Percentiles rank a stretch among this genome's conserved stretches.
Conservation (phyloP, 2,329 filamentous ascomycete species). For the Alternaria brassicicola region DNA sequence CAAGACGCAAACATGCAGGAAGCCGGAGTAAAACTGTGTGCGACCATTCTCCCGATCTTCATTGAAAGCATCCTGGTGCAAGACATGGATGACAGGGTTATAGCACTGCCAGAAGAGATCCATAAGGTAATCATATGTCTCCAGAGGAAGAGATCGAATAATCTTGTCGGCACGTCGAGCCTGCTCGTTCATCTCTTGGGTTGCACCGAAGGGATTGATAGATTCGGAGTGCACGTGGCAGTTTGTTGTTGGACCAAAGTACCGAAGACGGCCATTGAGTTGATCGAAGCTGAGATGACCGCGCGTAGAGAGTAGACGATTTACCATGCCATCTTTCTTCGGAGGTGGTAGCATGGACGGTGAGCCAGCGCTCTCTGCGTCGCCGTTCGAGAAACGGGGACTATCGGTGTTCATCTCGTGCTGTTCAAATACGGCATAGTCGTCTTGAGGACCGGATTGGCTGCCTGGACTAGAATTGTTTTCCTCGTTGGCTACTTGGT, state of each 20-base stretch:
- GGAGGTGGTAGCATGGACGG: conserved; percentile 45
- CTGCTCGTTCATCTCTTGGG: conserved; percentile 54
- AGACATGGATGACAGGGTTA: conserved; percentile 57
- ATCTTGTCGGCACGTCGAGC: conserved; percentile 56
- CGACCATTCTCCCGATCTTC: conserved; percentile 55
- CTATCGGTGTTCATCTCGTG: conserved; percentile 34
- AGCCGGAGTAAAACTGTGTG: conserved; percentile 59
- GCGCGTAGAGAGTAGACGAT: conserved; percentile 57
- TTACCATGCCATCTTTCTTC: conserved; percentile 57
- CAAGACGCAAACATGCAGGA: conserved; percentile 59
- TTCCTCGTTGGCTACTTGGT: conserved; percentile 17
- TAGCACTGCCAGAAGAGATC: conserved; percentile 60
- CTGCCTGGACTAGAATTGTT: conserved; percentile 41
- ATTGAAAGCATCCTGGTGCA: conserved; percentile 59
- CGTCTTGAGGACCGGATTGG: conserved; percentile 38
- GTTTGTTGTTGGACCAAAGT: conserved; percentile 62
- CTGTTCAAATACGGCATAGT: conserved; percentile 30
- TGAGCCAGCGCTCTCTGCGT: conserved; percentile 37
- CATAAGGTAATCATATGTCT: conserved; percentile 61
- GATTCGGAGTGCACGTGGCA: conserved; percentile 58
- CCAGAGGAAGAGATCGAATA: conserved; percentile 53
- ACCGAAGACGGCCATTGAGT: conserved; percentile 57
- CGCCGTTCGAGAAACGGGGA: conserved; percentile 23
- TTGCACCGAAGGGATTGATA: conserved; percentile 44
- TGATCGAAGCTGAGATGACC: conserved; percentile 61